A percentile compares a stretch with the other conserved stretches of the same genome.
phyloP scores from a whole-genome alignment of 192 early-diverging fungal species.

The Oehlia diaphana region DNA sequence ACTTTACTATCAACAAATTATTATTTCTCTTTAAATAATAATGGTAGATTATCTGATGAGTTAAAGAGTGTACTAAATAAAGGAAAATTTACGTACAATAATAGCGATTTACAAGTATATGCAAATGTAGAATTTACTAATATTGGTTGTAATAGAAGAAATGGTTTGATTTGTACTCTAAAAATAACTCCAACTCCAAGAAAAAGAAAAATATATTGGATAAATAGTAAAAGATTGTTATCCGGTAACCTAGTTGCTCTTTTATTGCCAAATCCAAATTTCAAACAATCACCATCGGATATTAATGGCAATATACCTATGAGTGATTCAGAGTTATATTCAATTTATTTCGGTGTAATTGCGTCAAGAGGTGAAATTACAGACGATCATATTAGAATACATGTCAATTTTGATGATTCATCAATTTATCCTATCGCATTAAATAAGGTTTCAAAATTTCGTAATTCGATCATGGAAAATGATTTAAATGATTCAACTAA shows the following conservation, averaged over 20 bases:
- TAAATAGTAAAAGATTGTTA: slow-evolving; percentile 43
- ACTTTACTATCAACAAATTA: slow-evolving; percentile 1
- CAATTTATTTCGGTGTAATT: slow-evolving; percentile 37
- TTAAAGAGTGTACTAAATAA: neutral
- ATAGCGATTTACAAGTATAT: slow-evolving; percentile 40
- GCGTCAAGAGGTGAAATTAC: slow-evolving; percentile 25
- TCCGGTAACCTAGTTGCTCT: slow-evolving; percentile 48
- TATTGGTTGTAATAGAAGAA: slow-evolving; percentile 30
- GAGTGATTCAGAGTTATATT: neutral
- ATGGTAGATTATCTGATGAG: neutral
- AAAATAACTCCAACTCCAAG: slow-evolving; percentile 32
- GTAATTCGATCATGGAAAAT: neutral
- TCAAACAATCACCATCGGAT: neutral
- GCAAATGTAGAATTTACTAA: slow-evolving; percentile 36
- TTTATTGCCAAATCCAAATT: slow-evolving; percentile 22
- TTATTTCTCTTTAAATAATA: slow-evolving; percentile 18
- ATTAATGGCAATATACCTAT: neutral
- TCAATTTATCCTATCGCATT: slow-evolving; percentile 30
- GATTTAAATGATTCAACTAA: no score
- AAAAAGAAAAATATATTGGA: slow-evolving; percentile 45
- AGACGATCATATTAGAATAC: slow-evolving; percentile 11
- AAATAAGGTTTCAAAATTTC: neutral
- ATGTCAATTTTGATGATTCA: slow-evolving; percentile 35
- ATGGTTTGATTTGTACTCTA: slow-evolving; percentile 28
- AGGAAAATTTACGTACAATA: no score